Conservation (phyloP, 305 asterid genomes). For the Striga hermonthica region DNA sequence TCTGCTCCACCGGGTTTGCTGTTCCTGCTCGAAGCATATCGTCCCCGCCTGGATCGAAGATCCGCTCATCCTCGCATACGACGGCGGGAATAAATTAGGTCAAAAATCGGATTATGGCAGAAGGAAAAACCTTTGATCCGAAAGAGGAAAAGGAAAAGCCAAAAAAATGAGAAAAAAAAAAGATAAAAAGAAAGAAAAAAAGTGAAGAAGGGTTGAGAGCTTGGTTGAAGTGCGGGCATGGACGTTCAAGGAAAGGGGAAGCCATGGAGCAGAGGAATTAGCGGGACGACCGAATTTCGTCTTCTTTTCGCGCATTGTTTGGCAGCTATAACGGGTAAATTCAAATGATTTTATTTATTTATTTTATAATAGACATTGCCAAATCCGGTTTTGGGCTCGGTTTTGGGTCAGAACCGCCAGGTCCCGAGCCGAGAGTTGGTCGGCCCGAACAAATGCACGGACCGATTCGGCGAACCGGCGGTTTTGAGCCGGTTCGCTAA, state of each 20-base stretch:
- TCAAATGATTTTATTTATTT: too few species aligned
- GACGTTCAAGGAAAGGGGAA: constrained; percentile 10
- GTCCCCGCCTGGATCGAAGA: constrained; percentile 6
- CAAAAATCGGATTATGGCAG: neutral
- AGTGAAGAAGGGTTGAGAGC: constrained; percentile 12
- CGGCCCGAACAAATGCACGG: too few species aligned
- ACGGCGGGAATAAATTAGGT: neutral
- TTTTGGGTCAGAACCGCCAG: too few species aligned
- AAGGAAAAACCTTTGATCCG: neutral
- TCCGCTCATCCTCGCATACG: constrained; percentile 26
- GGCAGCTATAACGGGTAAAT: too few species aligned
- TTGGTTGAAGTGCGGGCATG: constrained; percentile 4
- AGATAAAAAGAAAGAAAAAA: neutral
- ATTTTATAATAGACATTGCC: too few species aligned
- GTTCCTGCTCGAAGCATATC: constrained; percentile 24
- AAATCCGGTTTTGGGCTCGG: too few species aligned
- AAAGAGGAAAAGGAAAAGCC: neutral
- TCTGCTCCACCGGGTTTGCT: constrained; percentile 13
- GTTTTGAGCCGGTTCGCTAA: too few species aligned
- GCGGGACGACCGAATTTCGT: constrained; percentile 29
- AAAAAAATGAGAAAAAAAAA: neutral
- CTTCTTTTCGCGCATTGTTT: neutral
- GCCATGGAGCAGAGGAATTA: constrained; percentile 31
- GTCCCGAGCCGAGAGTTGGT: too few species aligned
- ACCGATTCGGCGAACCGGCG: too few species aligned